These are phyloP conservation scores for Cladosporium austrohemisphaericum DNA, from an alignment of 2,329 filamentous ascomycete species.

Conservation along the genomic window DNA sequence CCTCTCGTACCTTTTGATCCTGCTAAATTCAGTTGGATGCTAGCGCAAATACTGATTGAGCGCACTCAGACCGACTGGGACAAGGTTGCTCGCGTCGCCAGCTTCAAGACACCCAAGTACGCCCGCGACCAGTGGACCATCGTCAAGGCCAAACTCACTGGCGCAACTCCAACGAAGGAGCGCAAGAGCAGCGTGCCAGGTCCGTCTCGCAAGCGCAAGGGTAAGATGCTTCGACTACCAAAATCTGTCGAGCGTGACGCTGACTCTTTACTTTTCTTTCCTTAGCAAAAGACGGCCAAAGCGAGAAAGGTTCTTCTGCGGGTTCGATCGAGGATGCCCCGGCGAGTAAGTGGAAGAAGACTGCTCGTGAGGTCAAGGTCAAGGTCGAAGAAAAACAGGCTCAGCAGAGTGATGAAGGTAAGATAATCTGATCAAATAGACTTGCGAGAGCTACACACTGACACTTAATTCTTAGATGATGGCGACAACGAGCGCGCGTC, in stretches of 20 bases:
- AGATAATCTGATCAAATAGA: too few relatives aligned
- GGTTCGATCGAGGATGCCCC: neutral
- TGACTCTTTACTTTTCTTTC: neutral
- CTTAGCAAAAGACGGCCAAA: neutral
- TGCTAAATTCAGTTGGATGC: too few relatives aligned
- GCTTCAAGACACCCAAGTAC: conserved; percentile 21
- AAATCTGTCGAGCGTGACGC: neutral
- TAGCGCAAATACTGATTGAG: too few relatives aligned
- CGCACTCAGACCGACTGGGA: conserved; percentile 23
- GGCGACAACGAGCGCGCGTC: too few relatives aligned
- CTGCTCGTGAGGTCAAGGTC: neutral
- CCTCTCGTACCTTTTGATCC: neutral
- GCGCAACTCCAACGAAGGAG: conserved; percentile 15
- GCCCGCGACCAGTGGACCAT: conserved; percentile 23
- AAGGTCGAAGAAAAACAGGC: conserved; percentile 8
- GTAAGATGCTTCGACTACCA: too few relatives aligned
- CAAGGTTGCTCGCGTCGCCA: conserved; percentile 17
- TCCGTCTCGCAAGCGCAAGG: conserved; percentile 15
- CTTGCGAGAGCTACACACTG: too few relatives aligned
- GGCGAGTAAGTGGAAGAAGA: conserved; percentile 4
- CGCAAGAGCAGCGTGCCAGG: conserved; percentile 1
- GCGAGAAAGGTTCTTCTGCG: neutral
- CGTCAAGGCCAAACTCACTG: conserved; percentile 21
- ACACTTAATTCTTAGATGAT: too few relatives aligned
- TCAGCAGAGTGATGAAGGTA: too few relatives aligned